These are phyloP conservation scores for Phoma sp. DNA, from an alignment of 2,329 filamentous ascomycete genomes.

Conservation along the genomic window DNA sequence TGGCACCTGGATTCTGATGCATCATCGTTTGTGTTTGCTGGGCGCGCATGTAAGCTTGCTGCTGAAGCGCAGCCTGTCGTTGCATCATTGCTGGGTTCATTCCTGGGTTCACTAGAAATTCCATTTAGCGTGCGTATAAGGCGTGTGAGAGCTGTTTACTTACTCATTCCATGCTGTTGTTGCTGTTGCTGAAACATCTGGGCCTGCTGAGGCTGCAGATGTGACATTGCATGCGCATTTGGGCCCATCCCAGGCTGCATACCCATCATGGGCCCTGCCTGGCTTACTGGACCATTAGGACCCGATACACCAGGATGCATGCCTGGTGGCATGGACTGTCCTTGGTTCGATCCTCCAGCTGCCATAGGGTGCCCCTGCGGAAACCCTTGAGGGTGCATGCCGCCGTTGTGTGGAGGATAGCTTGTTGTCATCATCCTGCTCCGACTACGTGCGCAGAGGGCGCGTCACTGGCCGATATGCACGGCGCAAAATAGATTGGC, in stretches of 20 bases:
- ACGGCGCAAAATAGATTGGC: neutral
- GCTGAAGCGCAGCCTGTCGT: conserved; percentile 50
- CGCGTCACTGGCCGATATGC: neutral
- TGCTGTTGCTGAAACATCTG: conserved; percentile 61
- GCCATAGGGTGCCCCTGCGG: conserved; percentile 68
- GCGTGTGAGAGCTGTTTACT: conserved; percentile 23
- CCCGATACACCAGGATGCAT: conserved; percentile 76
- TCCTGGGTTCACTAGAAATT: conserved; percentile 7
- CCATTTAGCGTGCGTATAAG: conserved; percentile 12
- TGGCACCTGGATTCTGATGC: conserved; percentile 60
- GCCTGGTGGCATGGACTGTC: conserved; percentile 71
- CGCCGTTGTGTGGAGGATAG: conserved; percentile 71
- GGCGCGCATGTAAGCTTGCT: conserved; percentile 54
- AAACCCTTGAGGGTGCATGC: conserved; percentile 75
- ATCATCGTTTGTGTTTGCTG: conserved; percentile 60
- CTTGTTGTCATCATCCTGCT: conserved; percentile 75
- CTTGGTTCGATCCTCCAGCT: conserved; percentile 72
- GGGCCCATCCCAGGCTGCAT: conserved; percentile 72
- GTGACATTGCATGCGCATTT: conserved; percentile 73
- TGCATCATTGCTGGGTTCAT: conserved; percentile 51
- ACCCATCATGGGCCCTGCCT: conserved; percentile 74
- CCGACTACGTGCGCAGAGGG: conserved; percentile 17
- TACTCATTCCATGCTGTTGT: conserved; percentile 50
- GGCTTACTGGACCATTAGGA: conserved; percentile 72
- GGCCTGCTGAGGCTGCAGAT: conserved; percentile 69